These are phyloP conservation scores for Vitis rupestris DNA, from an alignment of 164 flowering plant genomes.

Conservation along the genomic window DNA sequence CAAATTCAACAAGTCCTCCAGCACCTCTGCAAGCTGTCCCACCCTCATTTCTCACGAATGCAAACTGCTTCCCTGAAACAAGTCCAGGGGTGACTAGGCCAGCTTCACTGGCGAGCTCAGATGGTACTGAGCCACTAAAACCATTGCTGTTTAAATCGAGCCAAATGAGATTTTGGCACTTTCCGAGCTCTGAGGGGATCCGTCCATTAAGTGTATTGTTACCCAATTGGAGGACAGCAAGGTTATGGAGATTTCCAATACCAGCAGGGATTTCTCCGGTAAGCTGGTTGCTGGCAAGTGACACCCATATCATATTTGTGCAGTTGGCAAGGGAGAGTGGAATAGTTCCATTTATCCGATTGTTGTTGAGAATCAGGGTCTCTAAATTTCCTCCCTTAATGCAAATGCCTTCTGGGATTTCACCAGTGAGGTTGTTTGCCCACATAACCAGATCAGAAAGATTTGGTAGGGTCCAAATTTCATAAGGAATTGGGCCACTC, in stretches of 20 bases:
- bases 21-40: slow-evolving; percentile 83
- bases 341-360: slow-evolving; percentile 57
- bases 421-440: slow-evolving; percentile 72
- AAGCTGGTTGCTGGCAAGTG: slow-evolving; percentile 73
- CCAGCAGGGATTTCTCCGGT: slow-evolving; percentile 66
- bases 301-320: slow-evolving; percentile 69
- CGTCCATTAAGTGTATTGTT: slow-evolving; percentile 70
- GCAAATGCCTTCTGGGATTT: slow-evolving; percentile 71
- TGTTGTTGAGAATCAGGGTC: slow-evolving; percentile 80
- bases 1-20: slow-evolving; percentile 78
- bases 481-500: slow-evolving; percentile 53
- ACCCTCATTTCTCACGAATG: slow-evolving; percentile 82
- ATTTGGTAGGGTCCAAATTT: slow-evolving; percentile 63
- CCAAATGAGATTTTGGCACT: slow-evolving; percentile 74
- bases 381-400: slow-evolving; percentile 57
- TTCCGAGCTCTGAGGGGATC: slow-evolving; percentile 70
- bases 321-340: slow-evolving; percentile 63
- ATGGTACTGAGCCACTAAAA: slow-evolving; percentile 55
- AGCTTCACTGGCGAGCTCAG: slow-evolving; percentile 56
- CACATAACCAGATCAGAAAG: slow-evolving; percentile 73
- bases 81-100: slow-evolving; percentile 55
- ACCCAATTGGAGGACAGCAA: slow-evolving; percentile 80
- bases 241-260: slow-evolving; percentile 53
- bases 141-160: slow-evolving; percentile 80
- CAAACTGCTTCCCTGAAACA: slow-evolving; percentile 79